phyloP scores from a whole-genome alignment of 1,139 yeast genomes.

The Debaryomyces udenii region DNA sequence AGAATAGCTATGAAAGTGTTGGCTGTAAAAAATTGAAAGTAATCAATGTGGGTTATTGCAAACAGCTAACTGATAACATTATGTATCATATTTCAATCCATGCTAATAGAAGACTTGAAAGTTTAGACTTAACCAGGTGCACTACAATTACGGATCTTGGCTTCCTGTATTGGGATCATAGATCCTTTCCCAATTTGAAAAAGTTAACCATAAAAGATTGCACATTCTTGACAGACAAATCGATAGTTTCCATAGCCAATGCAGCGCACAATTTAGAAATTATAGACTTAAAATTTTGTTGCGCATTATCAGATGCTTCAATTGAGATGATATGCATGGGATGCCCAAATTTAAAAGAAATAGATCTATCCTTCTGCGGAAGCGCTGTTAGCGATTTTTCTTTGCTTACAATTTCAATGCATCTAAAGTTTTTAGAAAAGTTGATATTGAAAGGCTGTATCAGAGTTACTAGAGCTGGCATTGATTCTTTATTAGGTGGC shows the following conservation, averaged over 20 bases:
- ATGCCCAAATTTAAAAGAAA: constrained; percentile 54
- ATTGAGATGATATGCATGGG: constrained; percentile 67
- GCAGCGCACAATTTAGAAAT: constrained; percentile 60
- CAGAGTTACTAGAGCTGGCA: constrained; percentile 74
- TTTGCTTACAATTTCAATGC: constrained; percentile 61
- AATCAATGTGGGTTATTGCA: constrained; percentile 69
- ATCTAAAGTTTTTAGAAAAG: constrained; percentile 48
- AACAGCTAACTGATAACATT: constrained; percentile 67
- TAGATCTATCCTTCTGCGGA: constrained; percentile 75
- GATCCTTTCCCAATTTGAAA: constrained; percentile 54
- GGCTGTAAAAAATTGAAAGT: constrained; percentile 63
- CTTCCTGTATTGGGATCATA: constrained; percentile 63
- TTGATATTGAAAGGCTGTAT: constrained; percentile 68
- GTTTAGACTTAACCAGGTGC: constrained; percentile 69
- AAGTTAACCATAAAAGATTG: constrained; percentile 67
- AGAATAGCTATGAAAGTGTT: constrained; percentile 4
- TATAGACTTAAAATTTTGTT: constrained; percentile 70
- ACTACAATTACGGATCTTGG: constrained; percentile 79
- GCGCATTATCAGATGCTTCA: constrained; percentile 70
- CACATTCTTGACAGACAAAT: constrained; percentile 67
- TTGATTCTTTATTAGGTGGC: constrained; percentile 63
- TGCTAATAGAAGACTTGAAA: constrained; percentile 56
- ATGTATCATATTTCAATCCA: constrained; percentile 65
- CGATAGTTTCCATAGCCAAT: constrained; percentile 63
- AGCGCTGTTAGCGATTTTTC: constrained; percentile 78